Evolutionary conservation across 2,329 filamentous ascomycete species (phyloP).

Genomic region (Fonsecaea pedrosoi): DNA sequence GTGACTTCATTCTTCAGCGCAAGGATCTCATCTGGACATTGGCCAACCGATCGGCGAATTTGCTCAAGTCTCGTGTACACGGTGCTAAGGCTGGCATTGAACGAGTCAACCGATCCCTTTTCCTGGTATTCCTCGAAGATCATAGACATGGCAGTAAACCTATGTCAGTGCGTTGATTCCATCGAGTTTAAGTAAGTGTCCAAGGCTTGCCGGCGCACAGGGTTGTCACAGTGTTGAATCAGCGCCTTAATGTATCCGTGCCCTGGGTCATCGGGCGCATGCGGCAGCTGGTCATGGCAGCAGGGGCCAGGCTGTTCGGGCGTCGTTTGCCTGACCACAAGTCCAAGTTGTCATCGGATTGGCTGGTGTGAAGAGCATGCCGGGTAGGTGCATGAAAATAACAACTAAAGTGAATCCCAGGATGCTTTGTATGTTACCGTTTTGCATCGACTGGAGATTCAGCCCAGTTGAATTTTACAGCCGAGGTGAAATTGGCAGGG

Average conservation of each 20-base stretch:
- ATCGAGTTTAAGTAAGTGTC: background rate
- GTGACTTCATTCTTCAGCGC: background rate
- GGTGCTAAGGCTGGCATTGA: background rate
- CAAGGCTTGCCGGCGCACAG: background rate
- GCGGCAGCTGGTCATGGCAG: no score
- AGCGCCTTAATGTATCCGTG: background rate
- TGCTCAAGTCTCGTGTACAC: background rate
- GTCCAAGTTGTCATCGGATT: background rate
- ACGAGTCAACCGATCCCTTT: background rate
- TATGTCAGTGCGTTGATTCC: background rate
- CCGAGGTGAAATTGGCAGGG: background rate
- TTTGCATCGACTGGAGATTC: background rate
- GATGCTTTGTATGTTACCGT: background rate
- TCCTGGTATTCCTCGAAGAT: background rate
- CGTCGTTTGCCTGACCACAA: background rate
- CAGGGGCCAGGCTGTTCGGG: background rate
- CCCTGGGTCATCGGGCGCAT: background rate
- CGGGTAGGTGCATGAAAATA: background rate
- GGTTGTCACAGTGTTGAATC: background rate
- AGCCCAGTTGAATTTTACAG: background rate
- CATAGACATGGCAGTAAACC: background rate
- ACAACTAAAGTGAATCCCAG: background rate
- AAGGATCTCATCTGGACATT: background rate
- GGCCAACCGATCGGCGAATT: background rate
- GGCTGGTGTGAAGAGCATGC: background rate